Evolutionary conservation across 768 basidiomycete species (phyloP).

Genomic region (Xanthoconium stramineum): DNA sequence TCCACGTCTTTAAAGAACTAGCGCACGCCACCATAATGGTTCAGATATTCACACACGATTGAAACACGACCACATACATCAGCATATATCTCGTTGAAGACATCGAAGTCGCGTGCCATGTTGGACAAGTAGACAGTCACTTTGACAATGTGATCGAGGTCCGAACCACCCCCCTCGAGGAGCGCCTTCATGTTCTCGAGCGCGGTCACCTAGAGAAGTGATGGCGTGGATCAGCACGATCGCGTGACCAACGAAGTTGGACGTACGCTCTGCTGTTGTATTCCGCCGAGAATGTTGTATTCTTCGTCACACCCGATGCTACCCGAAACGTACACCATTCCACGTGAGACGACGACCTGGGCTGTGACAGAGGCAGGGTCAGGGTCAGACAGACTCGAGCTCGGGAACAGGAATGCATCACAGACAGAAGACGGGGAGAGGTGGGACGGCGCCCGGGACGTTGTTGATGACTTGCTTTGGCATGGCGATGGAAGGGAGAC

Average conservation of each 20-base stretch:
- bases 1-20: slow-evolving; percentile 45
- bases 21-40: background rate
- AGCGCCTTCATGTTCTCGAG: slow-evolving; percentile 38
- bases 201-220: slow-evolving; percentile 35
- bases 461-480: slow-evolving; percentile 29
- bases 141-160: slow-evolving; percentile 38
- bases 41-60: background rate
- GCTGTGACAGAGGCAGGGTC: slow-evolving; percentile 17
- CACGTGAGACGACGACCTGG: slow-evolving; percentile 35
- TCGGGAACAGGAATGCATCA: background rate
- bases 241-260: background rate
- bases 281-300: slow-evolving; percentile 34
- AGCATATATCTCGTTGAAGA: slow-evolving; percentile 39
- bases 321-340: slow-evolving; percentile 39
- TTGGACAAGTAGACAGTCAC: slow-evolving; percentile 39
- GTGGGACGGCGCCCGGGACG: slow-evolving; percentile 29
- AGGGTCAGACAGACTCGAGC: background rate
- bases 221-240: too few species aligned
- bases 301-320: slow-evolving; percentile 36
- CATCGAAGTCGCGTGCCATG: slow-evolving; percentile 35
- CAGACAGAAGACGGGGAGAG: slow-evolving; percentile 36
- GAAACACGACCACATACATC: slow-evolving; percentile 22
- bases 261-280: slow-evolving; percentile 38
- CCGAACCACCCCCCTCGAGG: slow-evolving; percentile 38
- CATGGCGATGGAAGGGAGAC: slow-evolving; percentile 13